Conservation (phyloP, 164 flowering plant species). For the Nymphaea thermarum region DNA sequence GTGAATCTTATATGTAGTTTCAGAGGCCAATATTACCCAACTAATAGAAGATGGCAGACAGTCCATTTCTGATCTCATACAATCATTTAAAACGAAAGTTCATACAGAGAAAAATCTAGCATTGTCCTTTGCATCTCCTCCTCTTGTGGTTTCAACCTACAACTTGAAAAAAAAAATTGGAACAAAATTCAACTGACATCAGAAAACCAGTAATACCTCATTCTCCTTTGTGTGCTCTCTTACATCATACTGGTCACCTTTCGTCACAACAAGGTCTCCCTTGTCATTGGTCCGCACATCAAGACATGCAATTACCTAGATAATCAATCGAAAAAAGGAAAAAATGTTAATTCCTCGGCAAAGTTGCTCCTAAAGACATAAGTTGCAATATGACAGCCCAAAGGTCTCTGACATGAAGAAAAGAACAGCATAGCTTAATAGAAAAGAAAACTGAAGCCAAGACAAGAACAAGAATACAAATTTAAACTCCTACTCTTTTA, state of each 20-base stretch:
- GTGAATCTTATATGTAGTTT: too few relatives aligned
- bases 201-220: constrained; percentile 40
- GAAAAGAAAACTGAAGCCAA: too few relatives aligned
- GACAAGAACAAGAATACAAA: background rate
- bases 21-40: too few relatives aligned
- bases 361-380: background rate
- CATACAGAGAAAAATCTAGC: too few relatives aligned
- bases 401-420: background rate
- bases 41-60: too few relatives aligned
- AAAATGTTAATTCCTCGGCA: background rate
- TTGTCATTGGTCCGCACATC: constrained; percentile 94
- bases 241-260: constrained; percentile 98
- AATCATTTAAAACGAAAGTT: too few relatives aligned
- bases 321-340: background rate
- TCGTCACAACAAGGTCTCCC: constrained; percentile 95
- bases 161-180: too few relatives aligned
- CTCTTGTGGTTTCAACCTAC: too few relatives aligned
- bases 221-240: constrained; percentile 82
- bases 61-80: too few relatives aligned
- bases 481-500: constrained; percentile 57
- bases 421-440: too few relatives aligned
- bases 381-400: background rate
- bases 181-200: too few relatives aligned
- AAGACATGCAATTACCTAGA: constrained; percentile 93
- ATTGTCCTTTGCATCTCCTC: too few relatives aligned